phyloP scores from a whole-genome alignment of 2,329 filamentous ascomycete genomes.

The Sporothrix luriei region DNA sequence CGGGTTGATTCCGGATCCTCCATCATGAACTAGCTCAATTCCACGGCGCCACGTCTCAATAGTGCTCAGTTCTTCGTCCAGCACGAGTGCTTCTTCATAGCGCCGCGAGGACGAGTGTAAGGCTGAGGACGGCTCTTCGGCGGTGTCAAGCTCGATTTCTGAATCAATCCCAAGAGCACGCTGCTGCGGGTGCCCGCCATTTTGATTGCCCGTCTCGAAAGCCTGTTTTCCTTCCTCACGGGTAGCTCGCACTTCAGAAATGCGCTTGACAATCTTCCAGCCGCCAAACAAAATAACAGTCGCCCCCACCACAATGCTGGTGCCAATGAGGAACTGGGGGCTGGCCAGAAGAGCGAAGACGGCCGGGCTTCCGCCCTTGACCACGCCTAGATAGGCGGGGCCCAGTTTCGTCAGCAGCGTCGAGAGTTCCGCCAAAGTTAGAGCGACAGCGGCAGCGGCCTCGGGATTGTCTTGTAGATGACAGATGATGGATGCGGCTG shows the following conservation, averaged over 20 bases:
- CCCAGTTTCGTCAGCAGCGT: slow-evolving; percentile 80
- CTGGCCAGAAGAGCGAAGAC: slow-evolving; percentile 84
- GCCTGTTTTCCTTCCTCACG: slow-evolving; percentile 40
- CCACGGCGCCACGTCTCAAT: slow-evolving; percentile 64
- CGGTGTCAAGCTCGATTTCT: slow-evolving; percentile 26
- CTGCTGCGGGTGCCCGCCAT: slow-evolving; percentile 15
- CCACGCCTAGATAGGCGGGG: slow-evolving; percentile 70
- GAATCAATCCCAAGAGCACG: neutral
- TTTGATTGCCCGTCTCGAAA: slow-evolving; percentile 37
- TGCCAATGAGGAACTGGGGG: slow-evolving; percentile 92
- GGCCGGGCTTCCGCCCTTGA: slow-evolving; percentile 81
- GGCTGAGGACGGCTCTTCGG: neutral
- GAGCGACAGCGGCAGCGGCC: slow-evolving; percentile 87
- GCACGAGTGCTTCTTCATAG: slow-evolving; percentile 59
- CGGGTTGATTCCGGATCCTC: slow-evolving; percentile 44
- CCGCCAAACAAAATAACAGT: slow-evolving; percentile 94
- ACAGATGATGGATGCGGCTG: slow-evolving; percentile 77
- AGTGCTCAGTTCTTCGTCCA: slow-evolving; percentile 60
- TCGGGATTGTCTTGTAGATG: slow-evolving; percentile 74
- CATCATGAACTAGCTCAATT: slow-evolving; percentile 51
- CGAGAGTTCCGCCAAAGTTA: slow-evolving; percentile 89
- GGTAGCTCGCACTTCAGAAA: slow-evolving; percentile 52
- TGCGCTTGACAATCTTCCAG: slow-evolving; percentile 94
- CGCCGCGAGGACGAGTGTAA: slow-evolving; percentile 31
- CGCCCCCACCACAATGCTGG: slow-evolving; percentile 85